Base-by-base conservation (phyloP, 2,329 filamentous ascomycete genomes). In the Septoria petroselini region DNA sequence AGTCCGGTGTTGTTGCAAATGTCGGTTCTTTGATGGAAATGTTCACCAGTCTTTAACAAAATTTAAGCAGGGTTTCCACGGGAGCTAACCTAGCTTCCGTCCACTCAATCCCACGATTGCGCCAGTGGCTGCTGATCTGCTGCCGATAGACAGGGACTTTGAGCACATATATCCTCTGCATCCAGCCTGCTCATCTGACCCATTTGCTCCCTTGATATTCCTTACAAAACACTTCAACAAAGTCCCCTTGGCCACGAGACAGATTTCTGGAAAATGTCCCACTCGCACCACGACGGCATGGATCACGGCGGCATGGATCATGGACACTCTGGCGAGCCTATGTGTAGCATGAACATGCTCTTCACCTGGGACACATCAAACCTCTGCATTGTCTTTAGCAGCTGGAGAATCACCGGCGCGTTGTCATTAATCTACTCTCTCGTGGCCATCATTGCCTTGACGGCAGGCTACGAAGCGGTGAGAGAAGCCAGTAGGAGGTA, bases 301-400 rank as follows among this genome's bases (percentile, higher is more conserved):
- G 35, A 25, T 29, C 41, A 17, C 41, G 14, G 21, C 5, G 40
- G 30, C 34, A 50, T 53, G 49, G 54, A 54, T 39, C 59, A 61
- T 35, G 55, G 57, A 14, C 50, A 47, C 35, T 79, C 78, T 76
- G 81, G 76, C 55, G 78, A 78, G 75, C 77, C 76, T 47, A 68
- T 66, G 46, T 83, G 76, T 79, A 91, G 77, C 71, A 96, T 96
- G 89, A 95, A 91, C 71, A 60, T 60, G 91, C 83, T 97, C 60
- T 98, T 98, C 76, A 97, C 90, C 54, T 98, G 91, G 91, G 83
- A 90, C 69, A 91, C 91, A 2, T 81, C 78, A 49, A 86, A 97
- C 73, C 88, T 98, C 58, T 98, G 93, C 79, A 94, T 98, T 71
- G 82, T 98, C 70, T 98, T 97, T 77, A 80, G 79, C 62, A 82